Percentiles rank a stretch among this genome's conserved stretches.
Evolutionary conservation across 2,329 filamentous ascomycete species (phyloP).

Genomic region (Monascus ruber): DNA sequence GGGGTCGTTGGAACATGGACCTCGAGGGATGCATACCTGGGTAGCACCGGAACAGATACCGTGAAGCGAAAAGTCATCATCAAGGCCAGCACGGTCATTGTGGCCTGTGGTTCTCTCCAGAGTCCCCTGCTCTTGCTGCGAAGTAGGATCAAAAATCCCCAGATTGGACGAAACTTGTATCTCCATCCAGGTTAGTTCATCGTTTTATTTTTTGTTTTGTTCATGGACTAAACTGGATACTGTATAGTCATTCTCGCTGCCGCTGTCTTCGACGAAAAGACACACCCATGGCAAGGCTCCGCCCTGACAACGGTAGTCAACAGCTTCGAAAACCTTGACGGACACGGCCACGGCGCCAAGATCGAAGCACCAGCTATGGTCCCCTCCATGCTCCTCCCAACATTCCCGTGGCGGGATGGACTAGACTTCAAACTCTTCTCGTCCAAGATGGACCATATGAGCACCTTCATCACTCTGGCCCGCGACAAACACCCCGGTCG

Average conservation of each 20-base stretch:
- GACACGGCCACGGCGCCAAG: slow-evolving; percentile 68
- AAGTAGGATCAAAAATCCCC: slow-evolving; percentile 68
- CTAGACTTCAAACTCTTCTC: slow-evolving; percentile 61
- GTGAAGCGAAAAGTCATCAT: slow-evolving; percentile 55
- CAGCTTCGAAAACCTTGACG: slow-evolving; percentile 71
- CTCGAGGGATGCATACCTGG: slow-evolving; percentile 54
- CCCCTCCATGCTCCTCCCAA: slow-evolving; percentile 52
- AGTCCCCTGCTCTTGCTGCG: slow-evolving; percentile 65
- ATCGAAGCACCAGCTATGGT: slow-evolving; percentile 68
- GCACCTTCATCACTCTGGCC: slow-evolving; percentile 59
- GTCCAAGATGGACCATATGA: slow-evolving; percentile 57
- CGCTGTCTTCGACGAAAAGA: slow-evolving; percentile 58
- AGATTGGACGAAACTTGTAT: slow-evolving; percentile 72
- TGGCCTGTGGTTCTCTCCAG: slow-evolving; percentile 66
- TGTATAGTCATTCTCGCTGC: slow-evolving; percentile 28
- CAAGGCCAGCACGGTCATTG: slow-evolving; percentile 67
- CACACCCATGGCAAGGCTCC: slow-evolving; percentile 62
- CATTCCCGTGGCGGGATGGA: slow-evolving; percentile 56
- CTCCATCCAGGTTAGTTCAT: slow-evolving; percentile 61
- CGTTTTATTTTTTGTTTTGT: slow-evolving; percentile 5
- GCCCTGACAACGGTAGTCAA: slow-evolving; percentile 70
- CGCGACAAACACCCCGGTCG: slow-evolving; percentile 66
- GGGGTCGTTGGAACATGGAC: slow-evolving; percentile 69
- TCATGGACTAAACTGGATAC: slow-evolving; percentile 6
- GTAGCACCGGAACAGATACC: slow-evolving; percentile 40